Evolutionary conservation across 352 stramenopile genomes (phyloP).

Genomic region (Phytopythium ostracodes): DNA sequence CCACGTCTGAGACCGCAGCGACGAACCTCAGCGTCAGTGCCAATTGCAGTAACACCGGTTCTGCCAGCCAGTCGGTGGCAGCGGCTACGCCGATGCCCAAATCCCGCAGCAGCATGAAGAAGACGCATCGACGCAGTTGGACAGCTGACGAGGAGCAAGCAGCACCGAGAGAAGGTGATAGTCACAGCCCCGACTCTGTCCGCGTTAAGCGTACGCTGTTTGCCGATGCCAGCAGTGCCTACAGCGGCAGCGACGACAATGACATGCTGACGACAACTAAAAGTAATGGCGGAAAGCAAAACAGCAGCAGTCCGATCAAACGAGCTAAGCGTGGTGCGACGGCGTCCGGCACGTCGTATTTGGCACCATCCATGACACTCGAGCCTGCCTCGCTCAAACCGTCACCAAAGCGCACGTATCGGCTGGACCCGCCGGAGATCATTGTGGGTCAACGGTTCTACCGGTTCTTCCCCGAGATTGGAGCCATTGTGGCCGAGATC

Average conservation of each 20-base stretch:
- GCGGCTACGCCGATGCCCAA: conserved; percentile 46
- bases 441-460: conserved; percentile 67
- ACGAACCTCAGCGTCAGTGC: neutral
- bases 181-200: conserved; percentile 6
- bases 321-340: neutral
- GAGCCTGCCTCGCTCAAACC: conserved; percentile 49
- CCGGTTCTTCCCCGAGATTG: conserved; percentile 57
- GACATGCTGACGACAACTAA: neutral
- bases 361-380: conserved; percentile 17
- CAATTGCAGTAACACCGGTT: neutral
- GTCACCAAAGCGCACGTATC: conserved; percentile 36
- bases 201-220: conserved; percentile 67
- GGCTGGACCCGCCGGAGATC: conserved; percentile 53
- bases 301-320: conserved; percentile 23
- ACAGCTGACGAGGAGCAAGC: conserved; percentile 7
- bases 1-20: conserved; percentile 7
- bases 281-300: conserved; percentile 45
- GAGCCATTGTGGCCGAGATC: conserved; percentile 57
- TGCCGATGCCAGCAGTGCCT: conserved; percentile 40
- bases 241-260: conserved; percentile 4
- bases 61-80: neutral
- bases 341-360: neutral
- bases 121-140: conserved; percentile 10
- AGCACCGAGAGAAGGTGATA: conserved; percentile 5
- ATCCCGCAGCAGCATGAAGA: conserved; percentile 47